A percentile compares a stretch with the other conserved stretches of the same genome.
Conservation (phyloP, 2,329 filamentous ascomycete species). For the Nemania sp. region DNA sequence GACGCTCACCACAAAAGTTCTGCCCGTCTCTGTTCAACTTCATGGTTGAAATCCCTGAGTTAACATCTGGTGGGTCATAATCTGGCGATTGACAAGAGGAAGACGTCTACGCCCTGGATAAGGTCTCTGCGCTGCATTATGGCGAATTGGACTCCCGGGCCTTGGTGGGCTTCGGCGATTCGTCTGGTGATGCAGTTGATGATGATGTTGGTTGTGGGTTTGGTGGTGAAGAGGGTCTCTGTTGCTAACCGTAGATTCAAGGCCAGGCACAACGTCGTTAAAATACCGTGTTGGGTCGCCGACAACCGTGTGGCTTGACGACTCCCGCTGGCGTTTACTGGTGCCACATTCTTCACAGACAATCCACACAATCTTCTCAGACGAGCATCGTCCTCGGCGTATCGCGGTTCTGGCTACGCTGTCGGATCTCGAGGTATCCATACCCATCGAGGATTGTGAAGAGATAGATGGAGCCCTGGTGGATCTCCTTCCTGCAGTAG, state of each 20-base stretch:
- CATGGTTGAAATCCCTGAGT: slow-evolving; percentile 39
- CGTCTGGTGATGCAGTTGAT: slow-evolving; percentile 14
- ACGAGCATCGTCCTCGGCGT: slow-evolving; percentile 32
- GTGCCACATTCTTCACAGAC: slow-evolving; percentile 42
- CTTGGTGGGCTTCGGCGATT: slow-evolving; percentile 19
- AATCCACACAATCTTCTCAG: slow-evolving; percentile 40
- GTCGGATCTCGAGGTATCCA: slow-evolving; percentile 31
- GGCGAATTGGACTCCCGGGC: slow-evolving; percentile 26
- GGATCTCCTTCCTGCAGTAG: slow-evolving; percentile 27
- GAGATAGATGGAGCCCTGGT: slow-evolving; percentile 35
- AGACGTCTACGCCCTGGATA: slow-evolving; percentile 36
- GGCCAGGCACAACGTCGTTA: slow-evolving; percentile 35
- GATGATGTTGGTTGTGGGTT: slow-evolving; percentile 13
- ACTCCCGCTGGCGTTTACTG: slow-evolving; percentile 36
- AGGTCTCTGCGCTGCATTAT: slow-evolving; percentile 29
- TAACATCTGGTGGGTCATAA: slow-evolving; percentile 41
- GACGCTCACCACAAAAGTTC: not conserved
- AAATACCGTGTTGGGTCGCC: slow-evolving; percentile 42
- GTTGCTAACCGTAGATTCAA: not conserved
- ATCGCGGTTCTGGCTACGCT: slow-evolving; percentile 33
- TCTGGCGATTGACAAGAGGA: slow-evolving; percentile 38
- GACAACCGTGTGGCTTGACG: slow-evolving; percentile 25
- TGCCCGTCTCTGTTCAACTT: slow-evolving; percentile 3
- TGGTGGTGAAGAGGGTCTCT: slow-evolving; percentile 26
- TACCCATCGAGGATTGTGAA: slow-evolving; percentile 36